phyloP scores from a whole-genome alignment of 176 grass and related monocot species.

The Zoysia pacifica region DNA sequence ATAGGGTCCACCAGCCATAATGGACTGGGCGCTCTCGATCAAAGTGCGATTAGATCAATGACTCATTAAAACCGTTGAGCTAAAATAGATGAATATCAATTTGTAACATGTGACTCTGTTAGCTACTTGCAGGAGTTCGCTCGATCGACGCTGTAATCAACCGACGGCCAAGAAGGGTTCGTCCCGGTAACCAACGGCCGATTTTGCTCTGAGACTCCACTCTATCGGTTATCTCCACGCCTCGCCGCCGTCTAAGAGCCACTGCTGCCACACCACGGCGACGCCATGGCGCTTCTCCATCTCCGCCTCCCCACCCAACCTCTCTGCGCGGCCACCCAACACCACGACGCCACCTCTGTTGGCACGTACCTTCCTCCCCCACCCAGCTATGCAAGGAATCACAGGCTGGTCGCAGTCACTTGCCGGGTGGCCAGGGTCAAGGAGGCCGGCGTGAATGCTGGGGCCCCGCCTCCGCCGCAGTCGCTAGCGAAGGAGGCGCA shows the following conservation, averaged over 20 bases:
- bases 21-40: no score
- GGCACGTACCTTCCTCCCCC: background rate
- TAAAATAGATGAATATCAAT: no score
- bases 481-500: constrained; percentile 77
- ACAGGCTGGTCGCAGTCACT: constrained; percentile 28
- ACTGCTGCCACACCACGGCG: constrained; percentile 9
- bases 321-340: constrained; percentile 2
- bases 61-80: no score
- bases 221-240: constrained; percentile 31
- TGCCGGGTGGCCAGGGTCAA: constrained; percentile 61
- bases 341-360: background rate
- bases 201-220: background rate
- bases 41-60: no score
- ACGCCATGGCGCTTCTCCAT: constrained; percentile 35
- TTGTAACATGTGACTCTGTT: background rate
- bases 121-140: background rate
- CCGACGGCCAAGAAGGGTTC: background rate
- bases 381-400: background rate
- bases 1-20: no score
- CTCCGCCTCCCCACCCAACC: constrained; percentile 11
- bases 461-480: constrained; percentile 23
- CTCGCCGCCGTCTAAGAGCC: background rate
- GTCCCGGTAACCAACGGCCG: constrained; percentile 4
- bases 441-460: constrained; percentile 22
- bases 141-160: background rate